A percentile compares a stretch with the other conserved stretches of the same genome.
These are phyloP conservation scores for Musa schizocarpa DNA, from an alignment of 176 grass and related monocot genomes.

Conservation along the genomic window DNA sequence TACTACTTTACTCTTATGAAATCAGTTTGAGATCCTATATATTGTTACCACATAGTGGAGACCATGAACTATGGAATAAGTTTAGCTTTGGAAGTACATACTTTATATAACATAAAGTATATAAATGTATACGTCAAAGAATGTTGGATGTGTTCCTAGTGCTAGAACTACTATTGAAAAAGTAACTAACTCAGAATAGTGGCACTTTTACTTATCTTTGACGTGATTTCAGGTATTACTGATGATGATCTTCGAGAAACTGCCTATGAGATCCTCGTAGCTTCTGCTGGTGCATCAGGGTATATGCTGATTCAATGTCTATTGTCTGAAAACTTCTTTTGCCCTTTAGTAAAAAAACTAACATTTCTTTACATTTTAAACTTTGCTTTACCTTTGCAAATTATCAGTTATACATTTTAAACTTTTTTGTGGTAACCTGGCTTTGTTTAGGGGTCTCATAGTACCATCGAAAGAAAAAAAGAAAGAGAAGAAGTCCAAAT, in stretches of 20 bases:
- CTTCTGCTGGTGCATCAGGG: slow-evolving; percentile 93
- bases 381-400: background rate
- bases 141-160: background rate
- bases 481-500: slow-evolving; percentile 81
- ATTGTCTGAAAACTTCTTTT: slow-evolving; percentile 14
- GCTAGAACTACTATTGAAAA: too few species aligned
- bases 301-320: slow-evolving; percentile 10
- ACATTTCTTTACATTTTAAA: background rate
- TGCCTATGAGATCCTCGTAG: slow-evolving; percentile 96
- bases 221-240: slow-evolving; percentile 59
- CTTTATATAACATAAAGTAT: too few species aligned
- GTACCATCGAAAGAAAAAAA: slow-evolving; percentile 95
- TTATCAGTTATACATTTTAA: background rate
- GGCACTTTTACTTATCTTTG: background rate
- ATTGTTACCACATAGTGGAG: too few species aligned
- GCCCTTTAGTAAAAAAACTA: background rate
- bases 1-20: too few species aligned
- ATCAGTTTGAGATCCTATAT: too few species aligned
- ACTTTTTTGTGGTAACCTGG: slow-evolving; percentile 4
- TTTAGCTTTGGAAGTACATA: too few species aligned
- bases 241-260: slow-evolving; percentile 98
- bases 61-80: too few species aligned
- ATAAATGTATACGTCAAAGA: too few species aligned
- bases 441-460: slow-evolving; percentile 68
- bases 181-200: background rate